These are phyloP conservation scores for Lichtheimia ornata DNA, from an alignment of 371 early-diverging fungal species.

Conservation along the genomic window DNA sequence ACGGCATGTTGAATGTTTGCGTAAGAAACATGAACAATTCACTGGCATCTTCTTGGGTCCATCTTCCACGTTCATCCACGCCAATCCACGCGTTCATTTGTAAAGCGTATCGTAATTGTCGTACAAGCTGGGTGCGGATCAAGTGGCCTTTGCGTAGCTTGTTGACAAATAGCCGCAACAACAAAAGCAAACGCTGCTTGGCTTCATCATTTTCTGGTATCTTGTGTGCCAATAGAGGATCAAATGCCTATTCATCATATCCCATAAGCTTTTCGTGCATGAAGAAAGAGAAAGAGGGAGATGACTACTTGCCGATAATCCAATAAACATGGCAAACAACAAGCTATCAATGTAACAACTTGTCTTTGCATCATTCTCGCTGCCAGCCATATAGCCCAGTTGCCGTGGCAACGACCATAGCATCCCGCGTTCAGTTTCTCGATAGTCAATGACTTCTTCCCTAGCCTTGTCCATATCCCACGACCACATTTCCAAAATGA, in stretches of 20 bases:
- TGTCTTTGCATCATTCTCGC: constrained; percentile 55
- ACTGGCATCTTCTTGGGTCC: constrained; percentile 58
- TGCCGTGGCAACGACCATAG: constrained; percentile 9
- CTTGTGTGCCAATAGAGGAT: constrained; percentile 29
- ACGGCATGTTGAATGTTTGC: constrained; percentile 54
- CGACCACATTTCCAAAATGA: constrained; percentile 22
- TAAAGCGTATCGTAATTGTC: constrained; percentile 45
- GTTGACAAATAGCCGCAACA: constrained; percentile 55
- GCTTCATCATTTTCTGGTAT: constrained; percentile 15
- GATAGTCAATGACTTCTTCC: constrained; percentile 29
- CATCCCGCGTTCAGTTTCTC: constrained; percentile 35
- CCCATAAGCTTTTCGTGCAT: background rate
- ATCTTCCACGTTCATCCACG: constrained; percentile 20
- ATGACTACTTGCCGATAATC: constrained; percentile 1
- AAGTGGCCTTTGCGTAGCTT: constrained; percentile 48
- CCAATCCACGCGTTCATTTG: constrained; percentile 48
- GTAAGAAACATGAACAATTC: constrained; percentile 59
- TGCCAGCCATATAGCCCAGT: constrained; percentile 19
- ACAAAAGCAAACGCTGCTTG: constrained; percentile 39
- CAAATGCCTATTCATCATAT: constrained; percentile 30
- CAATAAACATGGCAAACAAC: constrained; percentile 60
- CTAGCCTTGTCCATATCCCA: constrained; percentile 29
- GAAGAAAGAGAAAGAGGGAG: background rate
- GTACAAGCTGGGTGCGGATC: constrained; percentile 42
- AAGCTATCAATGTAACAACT: constrained; percentile 57